Evolutionary conservation across 257 asterid genomes (phyloP), one percentile per base, ranked within the genome.

Genomic region (Anisodus tanguticus): DNA sequence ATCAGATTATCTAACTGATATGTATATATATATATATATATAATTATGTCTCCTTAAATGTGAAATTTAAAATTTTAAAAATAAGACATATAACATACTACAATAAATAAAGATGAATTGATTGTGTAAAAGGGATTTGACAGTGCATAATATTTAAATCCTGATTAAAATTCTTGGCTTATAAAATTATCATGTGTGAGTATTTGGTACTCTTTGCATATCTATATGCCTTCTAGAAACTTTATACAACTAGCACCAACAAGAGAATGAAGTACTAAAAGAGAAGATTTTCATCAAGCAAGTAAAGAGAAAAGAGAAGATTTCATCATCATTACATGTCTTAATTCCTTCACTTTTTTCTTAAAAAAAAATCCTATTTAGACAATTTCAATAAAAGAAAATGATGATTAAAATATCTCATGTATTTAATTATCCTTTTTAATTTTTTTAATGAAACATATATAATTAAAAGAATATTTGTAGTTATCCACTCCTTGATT

Each of bases 271-370:
- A 11, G 43, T 49, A 22, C 9, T n/a, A 74, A 49, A 74, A 11
- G 43, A 22, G 45, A 74, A 6, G 12, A 74, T 6, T 19, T 74
- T 11, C 81, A 47, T 4, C 54, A 17, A 71, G 39, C 58, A 9
- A 43, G 4, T 17, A 45, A 72, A 19, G n/a, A 47, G 41, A 45
- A 72, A 74, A 71, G 80, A 11, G 59, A 19, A 22, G 80, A 74
- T 74, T 47, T 74, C 60, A 74, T 76, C 81, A 76, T 76, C 47
- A 76, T 51, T 76, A 17, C 47, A 53, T 4, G 64, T 51, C 81
- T 31, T 13, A 53, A 53, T 76, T 76, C 63, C 63, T 26, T 17
- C 7, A 4, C 45, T 31, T 11, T 22, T 26, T 26, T 76, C 13
- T 0, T 0, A 8, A 31, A 53, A 53, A 0, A 11, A 22, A 45